phyloP scores from a whole-genome alignment of 768 basidiomycete species.

The Phlebiopsis flavidoalba region DNA sequence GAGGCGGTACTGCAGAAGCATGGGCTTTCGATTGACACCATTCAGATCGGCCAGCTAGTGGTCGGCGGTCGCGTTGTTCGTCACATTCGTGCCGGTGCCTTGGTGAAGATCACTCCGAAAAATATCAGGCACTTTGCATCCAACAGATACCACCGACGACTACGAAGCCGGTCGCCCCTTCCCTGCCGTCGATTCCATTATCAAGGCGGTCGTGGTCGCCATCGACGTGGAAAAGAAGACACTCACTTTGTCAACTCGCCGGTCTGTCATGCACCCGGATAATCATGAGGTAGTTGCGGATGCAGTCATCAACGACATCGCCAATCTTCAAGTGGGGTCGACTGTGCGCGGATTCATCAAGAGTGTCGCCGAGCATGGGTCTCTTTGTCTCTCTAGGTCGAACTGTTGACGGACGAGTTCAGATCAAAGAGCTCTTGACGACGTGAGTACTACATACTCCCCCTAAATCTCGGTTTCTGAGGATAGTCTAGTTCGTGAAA shows the following conservation, averaged over 20 bases:
- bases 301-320: constrained; percentile 56
- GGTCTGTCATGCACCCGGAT: constrained; percentile 61
- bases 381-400: constrained; percentile 85
- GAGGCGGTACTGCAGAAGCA: constrained; percentile 41
- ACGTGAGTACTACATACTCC: constrained; percentile 33
- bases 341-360: constrained; percentile 88
- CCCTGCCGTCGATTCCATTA: constrained; percentile 56
- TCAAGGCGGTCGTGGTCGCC: constrained; percentile 67
- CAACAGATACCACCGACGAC: constrained; percentile 79
- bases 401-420: constrained; percentile 84
- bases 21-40: constrained; percentile 56
- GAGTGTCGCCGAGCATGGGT: constrained; percentile 79
- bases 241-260: constrained; percentile 75
- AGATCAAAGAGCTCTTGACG: constrained; percentile 94
- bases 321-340: constrained; percentile 65
- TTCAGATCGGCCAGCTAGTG: constrained; percentile 61
- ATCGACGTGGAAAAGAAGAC: constrained; percentile 65
- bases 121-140: constrained; percentile 73
- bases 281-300: constrained; percentile 49
- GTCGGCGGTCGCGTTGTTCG: constrained; percentile 77
- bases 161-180: constrained; percentile 55
- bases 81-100: constrained; percentile 65
- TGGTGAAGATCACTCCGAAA: constrained; percentile 70
- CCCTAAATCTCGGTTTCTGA: neutral
- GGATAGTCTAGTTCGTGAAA: constrained; percentile 72